Percentiles rank a stretch among this genome's conserved stretches.
phyloP scores from a whole-genome alignment of 140 eudicot genomes.

The Stevia rebaudiana region DNA sequence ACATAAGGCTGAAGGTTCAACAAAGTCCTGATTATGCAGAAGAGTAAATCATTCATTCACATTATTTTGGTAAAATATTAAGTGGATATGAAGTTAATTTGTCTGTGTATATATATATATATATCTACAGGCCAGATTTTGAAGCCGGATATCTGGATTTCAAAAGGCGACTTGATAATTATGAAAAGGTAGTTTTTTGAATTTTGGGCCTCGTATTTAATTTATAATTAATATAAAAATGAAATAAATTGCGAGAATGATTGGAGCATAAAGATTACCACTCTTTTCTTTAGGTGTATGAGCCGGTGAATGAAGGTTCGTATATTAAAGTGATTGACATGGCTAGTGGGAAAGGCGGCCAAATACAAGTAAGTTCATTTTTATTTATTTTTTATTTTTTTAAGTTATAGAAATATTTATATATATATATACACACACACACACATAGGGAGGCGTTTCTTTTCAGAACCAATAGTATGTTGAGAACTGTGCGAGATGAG shows the following conservation, averaged over 20 bases:
- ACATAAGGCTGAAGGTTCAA: slow-evolving; percentile 95
- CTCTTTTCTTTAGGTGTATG: slow-evolving; percentile 57
- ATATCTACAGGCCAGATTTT: slow-evolving; percentile 75
- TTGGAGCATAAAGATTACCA: background rate
- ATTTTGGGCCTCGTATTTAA: background rate
- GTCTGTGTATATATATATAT: slow-evolving; percentile 5
- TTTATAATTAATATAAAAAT: background rate
- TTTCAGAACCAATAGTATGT: no score
- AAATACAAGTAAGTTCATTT: slow-evolving; percentile 64
- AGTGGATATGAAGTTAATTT: slow-evolving; percentile 9
- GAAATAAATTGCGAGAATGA: background rate
- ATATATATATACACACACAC: no score
- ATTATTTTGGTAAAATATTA: background rate
- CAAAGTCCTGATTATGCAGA: slow-evolving; percentile 99
- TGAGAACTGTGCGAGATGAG: no score
- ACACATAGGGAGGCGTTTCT: no score
- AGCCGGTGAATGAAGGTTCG: slow-evolving; percentile 97
- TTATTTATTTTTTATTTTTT: background rate
- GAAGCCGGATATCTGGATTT: slow-evolving; percentile 97
- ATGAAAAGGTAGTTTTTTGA: slow-evolving; percentile 59
- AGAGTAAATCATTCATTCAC: slow-evolving; percentile 44
- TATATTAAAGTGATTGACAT: slow-evolving; percentile 94
- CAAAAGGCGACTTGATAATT: slow-evolving; percentile 75
- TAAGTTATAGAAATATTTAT: background rate
- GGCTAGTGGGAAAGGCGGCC: slow-evolving; percentile 98